A percentile compares a stretch with the other conserved stretches of the same genome.
Conservation (phyloP, 2,329 filamentous ascomycete species). For the Cercospora nicotianae region DNA sequence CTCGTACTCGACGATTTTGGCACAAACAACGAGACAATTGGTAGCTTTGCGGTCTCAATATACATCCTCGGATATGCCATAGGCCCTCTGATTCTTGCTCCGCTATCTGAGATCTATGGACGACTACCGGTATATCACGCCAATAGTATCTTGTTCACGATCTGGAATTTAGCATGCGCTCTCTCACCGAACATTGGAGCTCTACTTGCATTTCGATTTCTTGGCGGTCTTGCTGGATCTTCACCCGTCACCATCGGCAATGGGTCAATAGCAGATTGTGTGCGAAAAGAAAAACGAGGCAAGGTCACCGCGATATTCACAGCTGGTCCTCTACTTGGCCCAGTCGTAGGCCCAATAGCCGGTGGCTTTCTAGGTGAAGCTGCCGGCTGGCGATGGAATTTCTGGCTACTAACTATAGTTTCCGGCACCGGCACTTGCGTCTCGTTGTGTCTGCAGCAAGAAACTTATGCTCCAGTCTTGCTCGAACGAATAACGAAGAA, state of each 20-base stretch:
- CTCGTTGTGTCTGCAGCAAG: constrained; percentile 43
- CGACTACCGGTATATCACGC: constrained; percentile 33
- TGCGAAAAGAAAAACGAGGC: constrained; percentile 18
- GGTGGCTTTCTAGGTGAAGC: constrained; percentile 53
- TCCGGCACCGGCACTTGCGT: constrained; percentile 32
- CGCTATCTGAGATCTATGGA: constrained; percentile 40
- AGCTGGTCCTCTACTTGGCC: constrained; percentile 32
- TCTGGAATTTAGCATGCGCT: constrained; percentile 36
- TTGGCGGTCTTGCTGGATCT: constrained; percentile 2
- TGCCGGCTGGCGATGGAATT: constrained; percentile 64
- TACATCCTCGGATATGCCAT: constrained; percentile 56
- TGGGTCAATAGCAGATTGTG: constrained; percentile 17
- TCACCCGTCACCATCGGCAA: constrained; percentile 13
- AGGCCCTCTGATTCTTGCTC: constrained; percentile 46
- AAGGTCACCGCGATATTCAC: constrained; percentile 21
- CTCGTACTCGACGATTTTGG: constrained; percentile 63
- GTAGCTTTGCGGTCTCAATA: constrained; percentile 63
- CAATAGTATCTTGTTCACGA: constrained; percentile 34
- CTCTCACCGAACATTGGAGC: constrained; percentile 30
- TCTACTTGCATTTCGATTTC: constrained; percentile 30
- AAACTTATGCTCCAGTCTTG: constrained; percentile 51
- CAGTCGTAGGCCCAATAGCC: constrained; percentile 48
- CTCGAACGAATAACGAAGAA: constrained; percentile 47
- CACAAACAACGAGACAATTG: constrained; percentile 53
- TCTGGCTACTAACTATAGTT: constrained; percentile 63